Base-by-base conservation (phyloP, 2,329 filamentous ascomycete species). In the Byssothecium circinans region DNA sequence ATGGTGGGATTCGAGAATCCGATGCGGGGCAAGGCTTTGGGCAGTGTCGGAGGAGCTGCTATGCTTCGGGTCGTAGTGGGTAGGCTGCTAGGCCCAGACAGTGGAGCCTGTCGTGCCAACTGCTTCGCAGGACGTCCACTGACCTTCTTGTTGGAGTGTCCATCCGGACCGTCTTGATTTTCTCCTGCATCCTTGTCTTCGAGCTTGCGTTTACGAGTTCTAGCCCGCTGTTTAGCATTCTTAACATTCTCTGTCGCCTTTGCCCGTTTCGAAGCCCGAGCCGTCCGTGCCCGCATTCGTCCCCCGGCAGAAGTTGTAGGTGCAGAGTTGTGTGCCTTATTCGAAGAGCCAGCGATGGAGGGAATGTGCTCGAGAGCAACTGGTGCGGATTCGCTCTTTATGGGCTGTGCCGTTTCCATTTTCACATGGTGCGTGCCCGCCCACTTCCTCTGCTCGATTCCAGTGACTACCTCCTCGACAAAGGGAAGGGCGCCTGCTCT, bases 381-480 rank as follows among this genome's bases (percentile, higher is more conserved):
- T 42, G 53, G 50, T 81, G n/a, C 12, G 8, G n/a, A 15, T 33
- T 17, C 12, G 2, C 12, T 8, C 1, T 34, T 27, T 20, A 37
- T 18, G 18, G 20, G 10, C n/a, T 38, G 35, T 18, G 35, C 4
- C 8, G 6, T 37, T n/a, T 45, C 37, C 12, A 5, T 38, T 19
- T 15, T 11, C 29, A 7, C 22, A 14, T 11, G 23, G 10, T 10
- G 23, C 5, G 23, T 17, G 4, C 6, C 2, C 18, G n/a, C 17
- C 35, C 43, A 45, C 18, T 11, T 30, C 17, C 29, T 85, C 62
- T 80, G 80, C 36, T 78, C 72, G 49, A 92, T 79, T 4, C 82
- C 82, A 41, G 80, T 70, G 61, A 91, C 86, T 17, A 91, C 78
- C 60, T 91, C 86, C 60, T 85, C 76, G 27, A 90, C 84, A 57